Conservation (phyloP, 805 yeast genomes). For the Starmerella khaoyaiensis region DNA sequence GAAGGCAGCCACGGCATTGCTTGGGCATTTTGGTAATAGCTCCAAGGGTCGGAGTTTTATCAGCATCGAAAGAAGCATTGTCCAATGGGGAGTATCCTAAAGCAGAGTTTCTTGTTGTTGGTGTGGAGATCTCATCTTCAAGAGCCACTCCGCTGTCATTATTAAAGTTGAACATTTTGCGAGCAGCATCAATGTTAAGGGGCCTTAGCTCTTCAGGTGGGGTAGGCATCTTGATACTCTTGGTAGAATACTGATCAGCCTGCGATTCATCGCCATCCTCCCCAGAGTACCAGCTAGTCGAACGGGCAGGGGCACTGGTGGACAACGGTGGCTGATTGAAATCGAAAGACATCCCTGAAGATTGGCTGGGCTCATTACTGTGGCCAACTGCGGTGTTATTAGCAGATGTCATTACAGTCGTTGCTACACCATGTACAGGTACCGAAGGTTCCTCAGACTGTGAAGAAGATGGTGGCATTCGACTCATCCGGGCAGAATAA, state of each 20-base stretch:
- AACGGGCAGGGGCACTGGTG: conserved; percentile 1
- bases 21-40: conserved; percentile 1
- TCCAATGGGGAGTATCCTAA: too few relatives aligned
- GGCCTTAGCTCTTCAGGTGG: too few relatives aligned
- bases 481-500: conserved; percentile 7
- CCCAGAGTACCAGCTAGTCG: conserved; percentile 1
- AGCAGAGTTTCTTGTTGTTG: too few relatives aligned
- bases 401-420: neutral
- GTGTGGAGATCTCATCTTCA: too few relatives aligned
- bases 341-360: conserved; percentile 11
- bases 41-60: too few relatives aligned
- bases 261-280: conserved; percentile 1
- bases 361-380: conserved; percentile 2
- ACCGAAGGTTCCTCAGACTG: neutral
- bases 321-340: conserved; percentile 10
- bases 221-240: neutral
- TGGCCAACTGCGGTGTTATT: neutral
- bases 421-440: neutral
- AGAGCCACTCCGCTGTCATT: too few relatives aligned
- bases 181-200: too few relatives aligned
- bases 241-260: neutral
- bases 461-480: conserved; percentile 2
- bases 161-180: too few relatives aligned
- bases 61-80: too few relatives aligned
- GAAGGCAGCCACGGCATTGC: conserved; percentile 57